These are phyloP conservation scores for Angomonas deanei DNA, from an alignment of 208 protist species.

Conservation along the genomic window DNA sequence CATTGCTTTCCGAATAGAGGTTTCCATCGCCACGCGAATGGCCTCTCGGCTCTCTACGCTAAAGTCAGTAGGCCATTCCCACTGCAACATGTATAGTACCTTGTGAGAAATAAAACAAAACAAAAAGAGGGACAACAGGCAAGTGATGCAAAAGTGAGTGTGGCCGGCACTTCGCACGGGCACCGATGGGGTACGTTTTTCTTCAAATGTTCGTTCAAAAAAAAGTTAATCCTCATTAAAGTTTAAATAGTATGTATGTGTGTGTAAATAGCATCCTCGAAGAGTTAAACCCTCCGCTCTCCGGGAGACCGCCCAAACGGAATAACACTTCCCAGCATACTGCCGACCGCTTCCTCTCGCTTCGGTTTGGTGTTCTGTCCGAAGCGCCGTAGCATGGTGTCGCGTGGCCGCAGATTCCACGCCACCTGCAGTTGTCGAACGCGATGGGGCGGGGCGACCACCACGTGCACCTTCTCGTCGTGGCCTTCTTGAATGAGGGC, in stretches of 20 bases:
- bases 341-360: conserved; percentile 47
- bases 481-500: conserved; percentile 7
- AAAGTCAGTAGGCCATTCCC: conserved; percentile 79
- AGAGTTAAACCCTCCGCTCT: conserved; percentile 41
- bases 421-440: conserved; percentile 56
- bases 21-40: conserved; percentile 65
- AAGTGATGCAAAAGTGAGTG: neutral
- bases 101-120: conserved; percentile 13
- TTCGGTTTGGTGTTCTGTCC: conserved; percentile 52
- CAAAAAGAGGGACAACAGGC: neutral
- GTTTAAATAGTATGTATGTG: too few relatives aligned
- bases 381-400: conserved; percentile 67
- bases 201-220: too few relatives aligned
- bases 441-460: conserved; percentile 46
- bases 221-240: too few relatives aligned
- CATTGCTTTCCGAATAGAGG: conserved; percentile 67
- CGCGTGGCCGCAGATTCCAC: conserved; percentile 69
- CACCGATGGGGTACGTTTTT: too few relatives aligned
- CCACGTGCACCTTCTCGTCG: conserved; percentile 42
- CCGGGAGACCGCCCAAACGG: conserved; percentile 77
- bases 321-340: conserved; percentile 69
- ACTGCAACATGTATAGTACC: conserved; percentile 60
- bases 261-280: neutral
- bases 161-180: neutral
- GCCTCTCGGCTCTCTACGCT: conserved; percentile 53